Evolutionary conservation across 2,329 filamentous ascomycete species (phyloP), one percentile per base, ranked within the genome.

Genomic region (Mycosphaerelloides madeirae): DNA sequence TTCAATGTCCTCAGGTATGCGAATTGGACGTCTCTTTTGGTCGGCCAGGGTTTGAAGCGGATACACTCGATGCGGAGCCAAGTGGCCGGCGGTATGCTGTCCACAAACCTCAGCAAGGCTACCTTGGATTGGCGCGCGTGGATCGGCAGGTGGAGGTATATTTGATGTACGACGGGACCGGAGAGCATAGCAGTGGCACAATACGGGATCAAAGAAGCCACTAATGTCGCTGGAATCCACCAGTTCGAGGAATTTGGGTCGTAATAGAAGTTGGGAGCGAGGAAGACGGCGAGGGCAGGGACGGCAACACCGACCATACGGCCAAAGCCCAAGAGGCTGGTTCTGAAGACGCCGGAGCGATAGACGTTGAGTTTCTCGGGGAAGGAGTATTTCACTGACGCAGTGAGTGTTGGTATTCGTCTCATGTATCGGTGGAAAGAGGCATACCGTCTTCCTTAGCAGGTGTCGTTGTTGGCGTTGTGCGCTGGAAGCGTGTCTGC

Each of bases 131-230:
- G 65, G 34, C 84, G 79, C 13, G 84, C 85, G 53, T 76, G 77
- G 1, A 71, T 63, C 0, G 87, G 87, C 1, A 90, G 72, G 16
- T 78, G 76, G 38, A 93, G 68, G 64, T 85, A 80, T 48, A 93
- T 74, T 59, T 82, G 81, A 31, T 81, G 80, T 6, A 91, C 85
- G 59, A 85, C 86, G 3, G 87, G 84, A 0, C 79, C 73, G 2
- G 83, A 80, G 36, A 77, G 76, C 62, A 81, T 84, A 29, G 76
- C 71, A 16, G 87, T 73, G 57, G 82, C 79, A 29, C 79, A 45
- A 56, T 88, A 69, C 2, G 87, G 87, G 7, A 85, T 65, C 29
- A 83, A 62, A 54, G 83, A 80, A 49, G 75, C 79, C 39, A 78
- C 20, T 7, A 59, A 59, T 72, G 68, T 65, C 29, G 66, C 61